phyloP scores from a whole-genome alignment of 352 stramenopile genomes.

The Peronospora belbahrii region DNA sequence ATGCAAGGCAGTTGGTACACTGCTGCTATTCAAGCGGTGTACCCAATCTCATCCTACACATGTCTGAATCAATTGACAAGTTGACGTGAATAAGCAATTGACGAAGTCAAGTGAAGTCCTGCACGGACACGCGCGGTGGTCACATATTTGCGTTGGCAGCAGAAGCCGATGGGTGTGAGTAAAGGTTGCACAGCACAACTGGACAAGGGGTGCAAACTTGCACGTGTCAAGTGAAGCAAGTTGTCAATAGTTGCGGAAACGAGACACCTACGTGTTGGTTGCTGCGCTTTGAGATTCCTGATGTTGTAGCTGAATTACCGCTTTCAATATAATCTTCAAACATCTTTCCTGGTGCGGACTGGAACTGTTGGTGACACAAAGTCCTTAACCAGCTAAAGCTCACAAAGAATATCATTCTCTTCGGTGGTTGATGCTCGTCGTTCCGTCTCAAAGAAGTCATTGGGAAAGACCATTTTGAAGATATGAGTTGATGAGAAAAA shows the following conservation, averaged over 20 bases:
- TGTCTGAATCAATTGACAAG: slow-evolving; percentile 22
- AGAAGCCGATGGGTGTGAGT: slow-evolving; percentile 35
- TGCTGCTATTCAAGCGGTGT: too few relatives aligned
- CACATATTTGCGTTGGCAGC: slow-evolving; percentile 68
- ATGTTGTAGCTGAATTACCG: slow-evolving; percentile 10
- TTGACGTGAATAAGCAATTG: slow-evolving; percentile 58
- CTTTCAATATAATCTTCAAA: slow-evolving; percentile 13
- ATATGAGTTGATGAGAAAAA: slow-evolving; percentile 4
- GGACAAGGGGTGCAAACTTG: slow-evolving; percentile 54
- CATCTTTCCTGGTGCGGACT: slow-evolving; percentile 40
- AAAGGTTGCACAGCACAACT: slow-evolving; percentile 38
- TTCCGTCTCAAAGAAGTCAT: slow-evolving; percentile 58
- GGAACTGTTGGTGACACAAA: slow-evolving; percentile 52
- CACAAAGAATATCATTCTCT: slow-evolving; percentile 68
- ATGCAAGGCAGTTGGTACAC: too few relatives aligned
- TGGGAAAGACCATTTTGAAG: slow-evolving; percentile 65
- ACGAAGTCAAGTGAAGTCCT: slow-evolving; percentile 57
- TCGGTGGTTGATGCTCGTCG: slow-evolving; percentile 37
- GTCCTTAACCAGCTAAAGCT: slow-evolving; percentile 61
- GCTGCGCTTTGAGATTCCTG: slow-evolving; percentile 32
- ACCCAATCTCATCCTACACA: slow-evolving; percentile 16
- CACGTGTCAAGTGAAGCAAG: slow-evolving; percentile 43
- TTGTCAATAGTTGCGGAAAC: slow-evolving; percentile 66
- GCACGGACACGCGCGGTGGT: slow-evolving; percentile 62
- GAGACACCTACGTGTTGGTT: slow-evolving; percentile 53